phyloP scores from a whole-genome alignment of 768 basidiomycete species.

The Trametes coccinea region DNA sequence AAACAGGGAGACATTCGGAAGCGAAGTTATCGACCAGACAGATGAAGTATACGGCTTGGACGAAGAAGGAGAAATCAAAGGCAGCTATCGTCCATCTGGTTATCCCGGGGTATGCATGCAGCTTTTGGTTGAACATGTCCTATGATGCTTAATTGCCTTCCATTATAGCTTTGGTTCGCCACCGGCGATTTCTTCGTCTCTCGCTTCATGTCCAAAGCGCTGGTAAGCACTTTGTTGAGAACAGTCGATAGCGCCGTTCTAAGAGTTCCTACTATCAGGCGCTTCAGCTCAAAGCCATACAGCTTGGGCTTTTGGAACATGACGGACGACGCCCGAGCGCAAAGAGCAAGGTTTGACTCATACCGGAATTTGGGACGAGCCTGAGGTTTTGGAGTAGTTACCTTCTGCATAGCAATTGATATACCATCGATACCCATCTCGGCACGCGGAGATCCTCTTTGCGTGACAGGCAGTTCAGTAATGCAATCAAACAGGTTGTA shows the following conservation, averaged over 20 bases:
- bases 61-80: slow-evolving; percentile 41
- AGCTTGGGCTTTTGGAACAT: slow-evolving; percentile 16
- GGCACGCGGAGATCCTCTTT: too few species aligned
- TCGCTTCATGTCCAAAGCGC: slow-evolving; percentile 38
- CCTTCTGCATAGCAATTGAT: too few species aligned
- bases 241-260: too few species aligned
- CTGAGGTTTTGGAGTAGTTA: too few species aligned
- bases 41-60: slow-evolving; percentile 41
- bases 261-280: neutral
- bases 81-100: slow-evolving; percentile 42
- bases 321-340: slow-evolving; percentile 7
- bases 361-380: too few species aligned
- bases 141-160: neutral
- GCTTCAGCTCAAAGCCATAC: slow-evolving; percentile 19
- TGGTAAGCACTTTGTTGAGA: slow-evolving; percentile 29
- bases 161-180: slow-evolving; percentile 42
- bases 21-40: slow-evolving; percentile 36
- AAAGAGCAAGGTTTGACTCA: neutral
- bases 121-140: neutral
- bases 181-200: slow-evolving; percentile 39
- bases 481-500: slow-evolving; percentile 23
- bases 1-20: slow-evolving; percentile 37
- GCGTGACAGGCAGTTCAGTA: neutral
- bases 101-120: slow-evolving; percentile 40
- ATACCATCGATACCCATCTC: too few species aligned